Evolutionary conservation across 2,329 filamentous ascomycete species (phyloP).

Genomic region (Rutstroemia sp.): DNA sequence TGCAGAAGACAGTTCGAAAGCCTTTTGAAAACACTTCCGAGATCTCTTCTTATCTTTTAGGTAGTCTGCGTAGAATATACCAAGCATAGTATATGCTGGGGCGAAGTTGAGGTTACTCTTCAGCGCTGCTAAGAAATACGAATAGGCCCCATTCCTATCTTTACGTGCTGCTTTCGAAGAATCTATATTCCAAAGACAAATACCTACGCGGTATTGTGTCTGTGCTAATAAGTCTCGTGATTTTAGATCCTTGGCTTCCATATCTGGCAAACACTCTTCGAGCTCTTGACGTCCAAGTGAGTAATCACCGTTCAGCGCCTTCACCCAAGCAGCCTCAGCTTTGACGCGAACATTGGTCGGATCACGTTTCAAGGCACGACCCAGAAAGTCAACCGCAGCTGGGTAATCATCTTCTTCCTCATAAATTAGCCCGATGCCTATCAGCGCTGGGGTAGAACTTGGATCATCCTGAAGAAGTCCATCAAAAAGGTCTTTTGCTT

Average conservation of each 20-base stretch:
- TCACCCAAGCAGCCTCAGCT: slow-evolving; percentile 88
- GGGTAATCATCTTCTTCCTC: slow-evolving; percentile 89
- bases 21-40: slow-evolving; percentile 91
- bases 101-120: slow-evolving; percentile 84
- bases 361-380: slow-evolving; percentile 67
- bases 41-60: slow-evolving; percentile 79
- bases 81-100: slow-evolving; percentile 84
- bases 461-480: slow-evolving; percentile 69
- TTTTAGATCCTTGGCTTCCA: slow-evolving; percentile 54
- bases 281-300: slow-evolving; percentile 60
- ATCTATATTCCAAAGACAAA: slow-evolving; percentile 81
- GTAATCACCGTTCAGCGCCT: slow-evolving; percentile 74
- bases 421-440: slow-evolving; percentile 84
- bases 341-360: slow-evolving; percentile 68
- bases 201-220: slow-evolving; percentile 78
- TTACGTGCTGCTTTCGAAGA: slow-evolving; percentile 67
- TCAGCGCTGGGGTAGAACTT: slow-evolving; percentile 70
- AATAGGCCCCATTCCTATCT: slow-evolving; percentile 74
- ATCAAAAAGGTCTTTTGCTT: slow-evolving; percentile 82
- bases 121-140: slow-evolving; percentile 73
- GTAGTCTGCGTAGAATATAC: slow-evolving; percentile 87
- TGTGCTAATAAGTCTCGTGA: slow-evolving; percentile 71
- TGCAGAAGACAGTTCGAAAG: slow-evolving; percentile 81
- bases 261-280: slow-evolving; percentile 56
- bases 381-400: slow-evolving; percentile 73